A percentile compares a stretch with the other conserved stretches of the same genome.
Conservation (phyloP, 164 flowering plant genomes). For the Euptelea pleiosperma region DNA sequence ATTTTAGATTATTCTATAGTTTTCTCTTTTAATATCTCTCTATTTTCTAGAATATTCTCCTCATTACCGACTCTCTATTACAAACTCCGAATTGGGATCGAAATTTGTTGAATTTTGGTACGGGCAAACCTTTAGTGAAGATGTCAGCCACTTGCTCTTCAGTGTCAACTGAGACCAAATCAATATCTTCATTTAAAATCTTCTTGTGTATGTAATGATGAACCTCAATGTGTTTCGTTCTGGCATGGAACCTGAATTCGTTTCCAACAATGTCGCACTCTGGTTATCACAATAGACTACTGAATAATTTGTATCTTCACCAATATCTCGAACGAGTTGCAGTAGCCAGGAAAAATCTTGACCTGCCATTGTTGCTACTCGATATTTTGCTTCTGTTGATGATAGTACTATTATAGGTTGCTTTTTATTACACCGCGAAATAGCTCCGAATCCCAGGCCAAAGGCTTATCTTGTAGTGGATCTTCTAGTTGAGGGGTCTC, state of each 20-base stretch:
- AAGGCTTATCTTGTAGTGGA: constrained; percentile 16
- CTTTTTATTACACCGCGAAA: constrained; percentile 15
- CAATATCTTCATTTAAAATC: too few relatives aligned
- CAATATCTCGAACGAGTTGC: neutral
- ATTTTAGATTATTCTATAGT: too few relatives aligned
- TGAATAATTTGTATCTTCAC: neutral
- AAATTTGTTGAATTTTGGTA: too few relatives aligned
- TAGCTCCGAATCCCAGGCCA: constrained; percentile 5
- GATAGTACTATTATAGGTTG: constrained; percentile 13
- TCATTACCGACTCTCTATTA: neutral
- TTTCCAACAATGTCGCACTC: neutral
- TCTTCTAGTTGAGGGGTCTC: constrained; percentile 6
- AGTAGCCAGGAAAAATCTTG: constrained; percentile 13
- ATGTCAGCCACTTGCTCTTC: too few relatives aligned
- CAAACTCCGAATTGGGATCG: too few relatives aligned
- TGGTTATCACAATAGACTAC: constrained; percentile 1
- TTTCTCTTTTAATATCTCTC: too few relatives aligned
- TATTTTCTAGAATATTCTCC: too few relatives aligned
- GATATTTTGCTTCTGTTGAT: constrained; percentile 11
- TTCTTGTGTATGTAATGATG: too few relatives aligned
- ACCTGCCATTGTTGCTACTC: constrained; percentile 5
- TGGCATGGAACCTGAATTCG: too few relatives aligned
- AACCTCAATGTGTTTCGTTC: too few relatives aligned
- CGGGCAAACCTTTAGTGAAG: too few relatives aligned
- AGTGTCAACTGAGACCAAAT: too few relatives aligned